Conservation (phyloP, 208 protist species). For the Leishmania amazonensis region DNA sequence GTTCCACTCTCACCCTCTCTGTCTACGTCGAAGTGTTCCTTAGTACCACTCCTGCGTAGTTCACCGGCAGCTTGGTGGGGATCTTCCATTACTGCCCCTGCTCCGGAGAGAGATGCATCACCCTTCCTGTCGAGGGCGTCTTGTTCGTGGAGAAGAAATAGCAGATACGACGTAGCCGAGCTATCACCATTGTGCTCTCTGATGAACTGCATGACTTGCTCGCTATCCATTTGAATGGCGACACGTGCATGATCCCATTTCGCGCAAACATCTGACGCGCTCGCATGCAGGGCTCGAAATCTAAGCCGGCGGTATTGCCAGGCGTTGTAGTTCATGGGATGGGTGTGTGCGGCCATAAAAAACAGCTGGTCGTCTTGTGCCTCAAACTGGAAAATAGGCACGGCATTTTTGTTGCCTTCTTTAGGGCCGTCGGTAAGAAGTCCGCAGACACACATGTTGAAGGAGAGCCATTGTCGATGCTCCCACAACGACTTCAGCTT, state of each 20-base stretch:
- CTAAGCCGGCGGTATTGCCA: slow-evolving; percentile 67
- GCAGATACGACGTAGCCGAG: slow-evolving; percentile 57
- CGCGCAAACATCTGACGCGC: background rate
- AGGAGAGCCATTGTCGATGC: slow-evolving; percentile 51
- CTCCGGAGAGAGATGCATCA: background rate
- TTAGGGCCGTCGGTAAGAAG: background rate
- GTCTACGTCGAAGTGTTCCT: background rate
- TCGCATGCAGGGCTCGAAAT: slow-evolving; percentile 1
- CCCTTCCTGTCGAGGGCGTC: background rate
- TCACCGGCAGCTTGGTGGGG: background rate
- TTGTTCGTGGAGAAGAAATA: slow-evolving; percentile 49
- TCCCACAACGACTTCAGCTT: slow-evolving; percentile 61
- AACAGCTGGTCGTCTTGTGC: slow-evolving; percentile 30
- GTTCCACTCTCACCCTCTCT: background rate
- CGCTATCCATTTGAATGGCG: slow-evolving; percentile 23
- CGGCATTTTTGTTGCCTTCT: no score
- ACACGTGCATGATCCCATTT: background rate
- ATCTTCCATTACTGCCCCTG: background rate
- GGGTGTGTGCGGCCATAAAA: slow-evolving; percentile 51
- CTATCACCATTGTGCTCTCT: slow-evolving; percentile 64
- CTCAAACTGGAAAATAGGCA: background rate
- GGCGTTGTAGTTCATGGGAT: slow-evolving; percentile 86
- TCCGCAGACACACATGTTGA: slow-evolving; percentile 12
- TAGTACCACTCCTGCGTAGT: background rate
- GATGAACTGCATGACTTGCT: slow-evolving; percentile 43